Evolutionary conservation across 768 basidiomycete species (phyloP), one percentile per base, ranked within the genome.

Genomic region (Termitomyces sp.): DNA sequence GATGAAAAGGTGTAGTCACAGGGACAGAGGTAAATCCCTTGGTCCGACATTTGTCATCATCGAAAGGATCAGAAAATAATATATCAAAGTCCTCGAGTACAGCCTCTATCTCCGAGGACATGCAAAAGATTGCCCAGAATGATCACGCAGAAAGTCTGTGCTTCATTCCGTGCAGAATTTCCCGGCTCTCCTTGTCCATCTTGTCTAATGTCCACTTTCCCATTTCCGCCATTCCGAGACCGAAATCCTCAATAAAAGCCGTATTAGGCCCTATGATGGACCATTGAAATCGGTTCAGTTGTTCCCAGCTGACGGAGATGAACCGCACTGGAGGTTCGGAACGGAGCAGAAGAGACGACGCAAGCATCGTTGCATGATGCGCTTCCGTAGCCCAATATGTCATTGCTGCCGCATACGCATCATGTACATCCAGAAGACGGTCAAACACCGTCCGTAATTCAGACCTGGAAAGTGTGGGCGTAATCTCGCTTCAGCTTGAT

Each of bases 121-220:
- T 54, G 41, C 28, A 41, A 39, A 60, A 60, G 15, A 57, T 54
- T 13, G 50, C 55, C 60, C 60, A 60, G 16, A 48, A 57, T 9
- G 52, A 55, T n/a, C 54, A 31, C 5, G 22, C 28, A 12, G 45
- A 20, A n/a, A n/a, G 16, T 20, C 15, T 56, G 1, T 45, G 45
- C 24, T 39, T 31, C 36, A 52, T 13, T 51, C n/a, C 20, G 18
- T 20, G 48, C 22, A 55, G 29, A 4, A 29, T 29, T 1, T 13
- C 29, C n/a, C n/a, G 42, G 15, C 13, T 51, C 34, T 60, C 49
- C 15, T 46, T 49, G 15, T 55, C 44, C 49, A 60, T 51, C 15
- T 4, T 16, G 34, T 51, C 34, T 6, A 10, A 51, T 36, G 2
- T 36, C 50, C 22, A 9, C 1, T 10, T 18, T 10, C 36, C 50